phyloP scores from a whole-genome alignment of 164 flowering plant genomes.

The Aristolochia fimbriata region DNA sequence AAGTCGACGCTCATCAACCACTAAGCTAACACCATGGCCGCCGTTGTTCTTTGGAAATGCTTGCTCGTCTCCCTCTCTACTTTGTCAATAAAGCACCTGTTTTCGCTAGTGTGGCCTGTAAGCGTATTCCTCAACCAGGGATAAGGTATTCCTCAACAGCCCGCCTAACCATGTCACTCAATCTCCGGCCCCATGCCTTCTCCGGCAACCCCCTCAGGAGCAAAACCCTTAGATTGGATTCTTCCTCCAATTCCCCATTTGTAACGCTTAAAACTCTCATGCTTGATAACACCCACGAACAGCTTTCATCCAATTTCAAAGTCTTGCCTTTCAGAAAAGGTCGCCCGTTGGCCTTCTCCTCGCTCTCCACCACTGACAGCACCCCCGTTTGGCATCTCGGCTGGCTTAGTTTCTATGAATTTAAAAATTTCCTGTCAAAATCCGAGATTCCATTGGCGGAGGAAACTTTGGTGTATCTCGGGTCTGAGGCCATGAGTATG shows the following conservation, averaged over 20 bases:
- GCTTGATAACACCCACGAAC: constrained; percentile 14
- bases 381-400: constrained; percentile 61
- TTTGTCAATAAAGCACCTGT: neutral
- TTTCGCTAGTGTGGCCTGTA: no score
- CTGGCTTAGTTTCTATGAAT: constrained; percentile 60
- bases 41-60: neutral
- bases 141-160: neutral
- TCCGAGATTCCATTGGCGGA: constrained; percentile 32
- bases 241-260: constrained; percentile 47
- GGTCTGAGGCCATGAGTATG: constrained; percentile 28
- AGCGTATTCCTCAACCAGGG: no score
- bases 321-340: constrained; percentile 52
- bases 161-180: constrained; percentile 36
- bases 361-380: constrained; percentile 9
- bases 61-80: constrained; percentile 2
- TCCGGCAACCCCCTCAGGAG: constrained; percentile 66
- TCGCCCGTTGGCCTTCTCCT: constrained; percentile 47
- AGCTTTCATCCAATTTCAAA: constrained; percentile 22
- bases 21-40: neutral
- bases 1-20: neutral
- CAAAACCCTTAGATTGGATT: constrained; percentile 42
- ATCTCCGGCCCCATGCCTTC: constrained; percentile 48
- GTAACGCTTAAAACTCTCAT: constrained; percentile 42
- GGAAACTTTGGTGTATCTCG: constrained; percentile 61
- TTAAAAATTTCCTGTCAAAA: constrained; percentile 28